These are phyloP conservation scores for Ogataea salicorniae DNA, from an alignment of 805 yeast species.

Conservation along the genomic window DNA sequence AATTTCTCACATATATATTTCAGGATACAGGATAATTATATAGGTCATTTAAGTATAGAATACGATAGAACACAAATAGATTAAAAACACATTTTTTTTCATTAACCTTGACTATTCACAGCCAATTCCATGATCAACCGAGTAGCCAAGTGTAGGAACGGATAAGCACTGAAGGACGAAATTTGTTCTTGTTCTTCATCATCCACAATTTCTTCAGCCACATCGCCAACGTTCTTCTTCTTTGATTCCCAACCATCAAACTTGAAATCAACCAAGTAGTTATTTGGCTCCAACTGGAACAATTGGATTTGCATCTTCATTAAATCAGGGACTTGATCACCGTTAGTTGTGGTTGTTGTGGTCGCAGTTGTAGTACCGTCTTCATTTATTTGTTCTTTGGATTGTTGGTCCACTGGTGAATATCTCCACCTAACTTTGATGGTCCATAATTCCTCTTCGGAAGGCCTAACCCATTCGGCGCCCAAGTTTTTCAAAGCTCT, in stretches of 20 bases:
- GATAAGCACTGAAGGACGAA: slow-evolving; percentile 91
- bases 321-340: slow-evolving; percentile 54
- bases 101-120: slow-evolving; percentile 68
- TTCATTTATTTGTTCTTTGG: slow-evolving; percentile 21
- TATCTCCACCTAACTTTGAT: slow-evolving; percentile 93
- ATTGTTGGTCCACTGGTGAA: slow-evolving; percentile 29
- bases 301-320: slow-evolving; percentile 97
- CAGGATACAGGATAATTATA: too few relatives aligned
- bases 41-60: neutral
- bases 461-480: slow-evolving; percentile 96
- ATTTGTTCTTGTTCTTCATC: slow-evolving; percentile 57
- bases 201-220: slow-evolving; percentile 31
- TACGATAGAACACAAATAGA: neutral
- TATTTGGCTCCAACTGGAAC: slow-evolving; percentile 92
- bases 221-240: slow-evolving; percentile 20
- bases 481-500: slow-evolving; percentile 89
- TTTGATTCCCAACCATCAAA: slow-evolving; percentile 92
- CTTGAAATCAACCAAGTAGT: slow-evolving; percentile 93
- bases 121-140: slow-evolving; percentile 94
- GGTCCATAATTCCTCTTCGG: slow-evolving; percentile 94
- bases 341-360: neutral
- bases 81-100: neutral
- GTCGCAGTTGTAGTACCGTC: slow-evolving; percentile 9
- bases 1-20: too few relatives aligned
- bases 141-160: slow-evolving; percentile 89